Base-by-base conservation (phyloP, 164 flowering plant species). In the Vitis rotundifolia region DNA sequence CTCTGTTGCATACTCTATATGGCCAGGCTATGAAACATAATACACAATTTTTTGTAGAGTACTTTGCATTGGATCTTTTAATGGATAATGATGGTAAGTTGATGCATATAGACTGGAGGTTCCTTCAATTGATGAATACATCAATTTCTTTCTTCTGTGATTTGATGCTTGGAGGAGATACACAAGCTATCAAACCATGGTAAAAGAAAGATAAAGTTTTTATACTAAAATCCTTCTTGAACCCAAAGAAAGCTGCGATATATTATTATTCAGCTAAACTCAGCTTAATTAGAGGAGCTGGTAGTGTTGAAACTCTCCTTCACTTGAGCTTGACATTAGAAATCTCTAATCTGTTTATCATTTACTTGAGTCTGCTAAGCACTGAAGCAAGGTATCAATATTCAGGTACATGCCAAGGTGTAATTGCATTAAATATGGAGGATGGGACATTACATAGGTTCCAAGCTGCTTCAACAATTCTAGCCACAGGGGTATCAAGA, bases 21-120 rank as follows among this genome's bases (percentile, higher is more conserved):
- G 97, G 97, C 50, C 98, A 96, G 77, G 98, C 99, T 55, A 93
- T 93, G 99, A 96, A 83, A 68, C 99, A 96, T 65, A 93, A 93
- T 78, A 93, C 97, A 8, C 95, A 93, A 60, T 96, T 96, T 74
- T 96, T 93, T 79, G 98, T 96, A 69, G 98, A 96, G 71, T 96
- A 93, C 73, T 92, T 96, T 77, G 98, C 98, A 8, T 77, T 93
- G 84, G 99, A 96, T 83, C 89, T 96, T 55, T 14, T 96, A 12
- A 93, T 93, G 97, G 87, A 77, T 66, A 85, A 82, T 69, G 88
- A 83, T 69, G 99, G 99, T 93, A 81, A 67, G 93, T 78, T 69
- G 18, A n/a, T 15, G 49, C 26, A 58, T n/a, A 22, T 22, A 22
- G 26, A 53, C 65, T 14, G 14, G 8, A 29, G 26, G 52, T 56